Base-by-base conservation (phyloP, 768 basidiomycete genomes). In the Mycena galopus region DNA sequence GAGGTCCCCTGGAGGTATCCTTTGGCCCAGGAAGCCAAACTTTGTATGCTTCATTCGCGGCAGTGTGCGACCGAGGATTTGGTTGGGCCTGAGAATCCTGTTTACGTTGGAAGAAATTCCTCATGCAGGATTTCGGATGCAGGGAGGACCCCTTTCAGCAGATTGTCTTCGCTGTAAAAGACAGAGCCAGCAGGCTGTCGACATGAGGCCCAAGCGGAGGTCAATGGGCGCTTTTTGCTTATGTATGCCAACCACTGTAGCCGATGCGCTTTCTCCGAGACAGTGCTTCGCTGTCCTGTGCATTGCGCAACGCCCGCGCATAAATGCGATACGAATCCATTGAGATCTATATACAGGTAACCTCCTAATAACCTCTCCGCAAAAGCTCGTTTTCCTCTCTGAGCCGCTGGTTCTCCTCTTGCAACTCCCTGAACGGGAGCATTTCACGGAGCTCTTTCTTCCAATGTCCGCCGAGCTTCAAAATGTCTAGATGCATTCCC, bases 401-500 rank as follows among this genome's bases (percentile, higher is more conserved):
- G 75, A 94, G 77, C 74, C 86, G 82, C 78, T 86, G 85, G 79
- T 94, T 94, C 82, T 94, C 93, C 77, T 91, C 91, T 71, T 87
- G 85, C 80, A 94, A 76, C 74, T 86, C 85, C 78, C 78, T 83
- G 73, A 94, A 79, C n/a, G n/a, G n/a, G 76, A 93, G 89, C 75
- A 89, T 77, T 50, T 84, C 84, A 64, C 89, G 84, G 78, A 94
- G 82, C 79, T 94, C 93, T 60, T 80, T 84, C 80, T 89, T 89
- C 92, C 91, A 93, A 29, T 87, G 87, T 37, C 91, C 82, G 2
- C 93, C 92, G 90, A 94, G 91, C 67, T 88, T 85, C 39, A 95
- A 83, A 67, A 94, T 77, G 77, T 95, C 93, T 71, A 95, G 76
- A 80, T 95, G 94, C 67, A 94, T 82, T 2, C 92, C 92, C 78